Percentiles rank a stretch among this genome's conserved stretches.
These are phyloP conservation scores for Suillus placidus DNA, from an alignment of 768 basidiomycete species.

Conservation along the genomic window DNA sequence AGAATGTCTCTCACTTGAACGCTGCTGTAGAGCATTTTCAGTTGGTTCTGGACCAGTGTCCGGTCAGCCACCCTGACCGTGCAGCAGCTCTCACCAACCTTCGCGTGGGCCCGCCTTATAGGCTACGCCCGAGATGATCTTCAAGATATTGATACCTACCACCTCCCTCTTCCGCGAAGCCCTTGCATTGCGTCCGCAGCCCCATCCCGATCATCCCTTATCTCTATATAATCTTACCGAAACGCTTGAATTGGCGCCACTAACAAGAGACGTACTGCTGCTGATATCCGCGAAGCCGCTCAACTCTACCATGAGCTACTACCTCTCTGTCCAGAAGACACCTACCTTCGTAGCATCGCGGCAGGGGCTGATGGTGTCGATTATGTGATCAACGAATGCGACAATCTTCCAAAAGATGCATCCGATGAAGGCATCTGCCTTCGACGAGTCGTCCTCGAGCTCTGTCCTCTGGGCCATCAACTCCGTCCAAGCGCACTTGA, in stretches of 20 bases:
- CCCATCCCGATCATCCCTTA: conserved; percentile 10
- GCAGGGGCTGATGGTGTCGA: too few relatives aligned
- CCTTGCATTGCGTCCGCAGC: conserved; percentile 7
- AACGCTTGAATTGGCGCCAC: conserved; percentile 14
- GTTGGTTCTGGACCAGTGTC: too few relatives aligned
- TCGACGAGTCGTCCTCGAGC: background rate
- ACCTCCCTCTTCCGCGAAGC: background rate
- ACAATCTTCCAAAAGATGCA: too few relatives aligned
- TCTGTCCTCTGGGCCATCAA: background rate
- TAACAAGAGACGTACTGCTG: conserved; percentile 8
- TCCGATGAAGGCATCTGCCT: background rate
- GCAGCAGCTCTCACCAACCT: background rate
- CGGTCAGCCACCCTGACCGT: background rate
- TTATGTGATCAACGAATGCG: too few relatives aligned
- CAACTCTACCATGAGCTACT: too few relatives aligned
- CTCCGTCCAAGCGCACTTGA: background rate
- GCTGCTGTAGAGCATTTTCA: too few relatives aligned
- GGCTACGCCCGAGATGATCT: background rate
- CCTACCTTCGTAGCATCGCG: too few relatives aligned
- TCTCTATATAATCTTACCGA: conserved; percentile 18
- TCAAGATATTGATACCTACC: too few relatives aligned
- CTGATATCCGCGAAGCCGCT: conserved; percentile 21
- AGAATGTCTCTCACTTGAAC: too few relatives aligned
- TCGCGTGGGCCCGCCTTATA: conserved; percentile 1
- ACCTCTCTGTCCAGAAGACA: too few relatives aligned